A percentile compares a stretch with the other conserved stretches of the same genome.
Evolutionary conservation across 805 yeast species (phyloP).

Genomic region (Naumovozyma dairenensis): DNA sequence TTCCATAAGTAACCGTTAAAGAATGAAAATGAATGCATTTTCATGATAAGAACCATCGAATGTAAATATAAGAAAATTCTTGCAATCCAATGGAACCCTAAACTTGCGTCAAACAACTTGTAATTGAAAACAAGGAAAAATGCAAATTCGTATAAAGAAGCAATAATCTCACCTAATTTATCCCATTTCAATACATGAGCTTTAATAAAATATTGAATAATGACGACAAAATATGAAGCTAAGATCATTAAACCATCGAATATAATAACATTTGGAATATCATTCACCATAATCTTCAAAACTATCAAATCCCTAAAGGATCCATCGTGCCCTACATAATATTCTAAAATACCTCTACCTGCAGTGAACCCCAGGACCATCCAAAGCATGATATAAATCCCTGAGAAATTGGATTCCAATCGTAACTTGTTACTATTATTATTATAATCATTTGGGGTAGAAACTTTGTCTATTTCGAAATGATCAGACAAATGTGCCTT

Average conservation of each 20-base stretch:
- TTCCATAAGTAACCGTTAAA: constrained; percentile 86
- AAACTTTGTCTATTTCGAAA: neutral
- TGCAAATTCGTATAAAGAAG: constrained; percentile 44
- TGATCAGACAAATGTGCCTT: no score
- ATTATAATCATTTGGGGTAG: neutral
- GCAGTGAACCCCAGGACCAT: constrained; percentile 47
- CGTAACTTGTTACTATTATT: neutral
- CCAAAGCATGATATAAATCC: constrained; percentile 79
- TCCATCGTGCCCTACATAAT: constrained; percentile 37
- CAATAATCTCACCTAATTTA: constrained; percentile 50
- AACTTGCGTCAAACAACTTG: constrained; percentile 37
- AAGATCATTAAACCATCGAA: constrained; percentile 71
- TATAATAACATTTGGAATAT: constrained; percentile 52
- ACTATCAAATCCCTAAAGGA: constrained; percentile 38
- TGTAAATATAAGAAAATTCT: constrained; percentile 78
- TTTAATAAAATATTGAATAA: constrained; percentile 47
- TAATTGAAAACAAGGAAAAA: constrained; percentile 42
- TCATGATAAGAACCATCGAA: constrained; percentile 81
- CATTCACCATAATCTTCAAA: constrained; percentile 45
- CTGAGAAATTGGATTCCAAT: constrained; percentile 40
- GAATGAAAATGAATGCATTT: constrained; percentile 86
- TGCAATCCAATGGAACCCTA: constrained; percentile 76
- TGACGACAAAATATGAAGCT: constrained; percentile 48
- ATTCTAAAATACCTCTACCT: constrained; percentile 43
- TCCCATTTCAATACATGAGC: constrained; percentile 47